Base-by-base conservation (phyloP, 2,329 filamentous ascomycete species). In the Exserohilum turcica region DNA sequence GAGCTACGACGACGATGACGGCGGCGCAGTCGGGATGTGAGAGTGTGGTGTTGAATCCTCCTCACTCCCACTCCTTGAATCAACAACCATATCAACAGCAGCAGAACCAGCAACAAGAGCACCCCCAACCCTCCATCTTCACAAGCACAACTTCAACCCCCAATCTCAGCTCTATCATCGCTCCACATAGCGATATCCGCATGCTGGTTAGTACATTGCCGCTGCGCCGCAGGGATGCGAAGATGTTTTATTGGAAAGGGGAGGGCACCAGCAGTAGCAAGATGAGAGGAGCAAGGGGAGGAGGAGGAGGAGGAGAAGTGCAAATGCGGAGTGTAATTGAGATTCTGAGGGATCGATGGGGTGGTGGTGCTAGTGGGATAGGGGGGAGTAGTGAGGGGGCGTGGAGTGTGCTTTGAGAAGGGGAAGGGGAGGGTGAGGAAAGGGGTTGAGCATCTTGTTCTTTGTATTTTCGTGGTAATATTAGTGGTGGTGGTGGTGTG, bases 341-440 rank as follows among this genome's bases (percentile, higher is more conserved):
- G 21, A 7, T 24, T 24, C 4, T 24, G 21, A 24, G 21, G 21
- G 21, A 24, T 62, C 5, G 58, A 71, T 46, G 64, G 68, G 58
- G 71, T 72, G 29, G 64, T 64, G 43, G 75, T 80, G 19, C 28
- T 80, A 2, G 79, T 61, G 64, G 29, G 78, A 80, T 68, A 60
- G 77, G 44, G 68, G 61, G 51, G 73, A 61, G 12, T 65, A 62
- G 7, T 65, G 76, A 39, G 64, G 65, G 27, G 77, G 77, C 5
- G 68, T 81, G 78, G 77, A 73, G 63, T 0, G 40, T n/a, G 35
- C 6, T 68, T 70, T 51, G 31, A 33, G 5, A 45, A 48, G 36
- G 47, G 50, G 3, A 40, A 49, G 31, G 39, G 43, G 47, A 43
- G 59, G 16, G 38, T 60, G 10, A 43, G 18, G 29, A 50, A 57